These are phyloP conservation scores for Cicer arietinum DNA, from an alignment of 306 rosid genomes.

Conservation along the genomic window DNA sequence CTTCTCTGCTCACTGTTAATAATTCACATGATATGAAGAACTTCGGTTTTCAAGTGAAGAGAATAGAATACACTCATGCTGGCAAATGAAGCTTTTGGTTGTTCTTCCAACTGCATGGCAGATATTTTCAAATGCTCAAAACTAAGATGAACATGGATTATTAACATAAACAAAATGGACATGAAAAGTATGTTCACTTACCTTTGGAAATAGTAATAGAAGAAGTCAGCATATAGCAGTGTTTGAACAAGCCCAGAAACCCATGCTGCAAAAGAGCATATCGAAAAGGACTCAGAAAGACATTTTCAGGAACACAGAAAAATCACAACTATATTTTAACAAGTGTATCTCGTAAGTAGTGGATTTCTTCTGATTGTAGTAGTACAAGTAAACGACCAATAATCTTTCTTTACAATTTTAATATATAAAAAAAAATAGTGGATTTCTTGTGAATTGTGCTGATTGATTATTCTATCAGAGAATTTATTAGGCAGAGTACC, in stretches of 20 bases:
- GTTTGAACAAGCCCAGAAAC: conserved; percentile 82
- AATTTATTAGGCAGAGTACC: not conserved
- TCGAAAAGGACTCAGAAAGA: conserved; percentile 30
- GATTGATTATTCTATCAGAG: not conserved
- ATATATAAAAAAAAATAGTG: not conserved
- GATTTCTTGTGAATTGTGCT: not conserved
- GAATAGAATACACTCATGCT: conserved; percentile 55
- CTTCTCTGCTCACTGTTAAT: conserved; percentile 40
- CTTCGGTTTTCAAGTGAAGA: conserved; percentile 37
- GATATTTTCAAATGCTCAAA: conserved; percentile 36
- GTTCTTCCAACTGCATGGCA: conserved; percentile 82
- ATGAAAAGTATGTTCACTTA: conserved; percentile 39
- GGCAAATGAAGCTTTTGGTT: conserved; percentile 82
- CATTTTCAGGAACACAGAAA: conserved; percentile 7
- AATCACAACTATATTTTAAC: not conserved
- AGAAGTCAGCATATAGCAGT: conserved; percentile 85
- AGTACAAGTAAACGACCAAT: not conserved
- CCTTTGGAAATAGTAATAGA: conserved; percentile 92
- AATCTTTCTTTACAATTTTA: not conserved
- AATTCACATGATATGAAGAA: conserved; percentile 43
- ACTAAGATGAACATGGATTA: conserved; percentile 9
- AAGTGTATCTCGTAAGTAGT: not conserved
- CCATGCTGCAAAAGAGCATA: conserved; percentile 72
- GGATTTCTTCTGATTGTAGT: too few relatives aligned
- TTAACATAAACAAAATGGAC: conserved; percentile 14